Evolutionary conservation across 2,329 filamentous ascomycete genomes (phyloP).

Genomic region (Incumbomyces delicatus): DNA sequence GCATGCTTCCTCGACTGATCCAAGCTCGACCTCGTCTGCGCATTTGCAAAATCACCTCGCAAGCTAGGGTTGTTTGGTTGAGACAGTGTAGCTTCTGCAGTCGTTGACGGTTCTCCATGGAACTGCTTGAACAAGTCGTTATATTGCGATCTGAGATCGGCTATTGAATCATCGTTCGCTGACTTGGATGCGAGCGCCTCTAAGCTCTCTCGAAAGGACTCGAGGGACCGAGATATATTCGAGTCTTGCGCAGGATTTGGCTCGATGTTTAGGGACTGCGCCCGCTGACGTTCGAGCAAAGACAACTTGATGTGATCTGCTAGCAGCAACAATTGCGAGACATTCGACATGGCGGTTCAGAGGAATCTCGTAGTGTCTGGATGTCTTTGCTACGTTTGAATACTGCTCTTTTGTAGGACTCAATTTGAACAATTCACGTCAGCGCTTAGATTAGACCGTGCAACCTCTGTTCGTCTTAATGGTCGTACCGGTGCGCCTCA

Average conservation of each 20-base stretch:
- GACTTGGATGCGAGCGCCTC: conserved; percentile 48
- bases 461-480: no score
- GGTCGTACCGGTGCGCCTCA: no score
- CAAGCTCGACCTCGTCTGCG: conserved; percentile 30
- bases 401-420: not conserved
- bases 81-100: conserved; percentile 44
- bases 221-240: conserved; percentile 78
- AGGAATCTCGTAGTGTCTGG: conserved; percentile 2
- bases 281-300: conserved; percentile 80
- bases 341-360: conserved; percentile 38
- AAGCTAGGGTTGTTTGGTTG: conserved; percentile 55
- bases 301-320: conserved; percentile 97
- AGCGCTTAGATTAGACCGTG: no score
- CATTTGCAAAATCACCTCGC: conserved; percentile 54
- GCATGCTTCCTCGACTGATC: conserved; percentile 28
- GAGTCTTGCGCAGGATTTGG: conserved; percentile 67
- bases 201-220: conserved; percentile 74
- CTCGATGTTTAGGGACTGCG: conserved; percentile 68
- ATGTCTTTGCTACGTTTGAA: not conserved
- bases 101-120: conserved; percentile 49
- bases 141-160: conserved; percentile 64
- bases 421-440: no score
- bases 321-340: conserved; percentile 75
- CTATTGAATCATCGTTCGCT: conserved; percentile 24
- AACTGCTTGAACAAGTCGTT: conserved; percentile 72